These are phyloP conservation scores for Clohesyomyces aquaticus DNA, from an alignment of 495 filamentous ascomycete genomes.

Conservation along the genomic window DNA sequence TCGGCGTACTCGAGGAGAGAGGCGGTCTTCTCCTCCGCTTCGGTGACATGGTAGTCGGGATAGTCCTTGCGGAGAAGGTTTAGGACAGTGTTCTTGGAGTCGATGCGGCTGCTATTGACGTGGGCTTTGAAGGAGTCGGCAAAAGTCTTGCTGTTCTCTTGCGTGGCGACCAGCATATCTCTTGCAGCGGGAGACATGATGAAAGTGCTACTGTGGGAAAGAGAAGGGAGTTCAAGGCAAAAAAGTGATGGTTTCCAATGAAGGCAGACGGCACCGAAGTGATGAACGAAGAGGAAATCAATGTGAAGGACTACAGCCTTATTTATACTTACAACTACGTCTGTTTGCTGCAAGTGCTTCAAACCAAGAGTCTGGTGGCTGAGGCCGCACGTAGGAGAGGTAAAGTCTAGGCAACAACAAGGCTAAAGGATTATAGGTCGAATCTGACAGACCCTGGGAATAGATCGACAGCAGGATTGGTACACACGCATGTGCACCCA, in stretches of 20 bases:
- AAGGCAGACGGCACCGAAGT: background rate
- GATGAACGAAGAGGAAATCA: background rate
- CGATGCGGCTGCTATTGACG: conserved; percentile 9
- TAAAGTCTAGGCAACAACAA: too few relatives aligned
- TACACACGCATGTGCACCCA: too few relatives aligned
- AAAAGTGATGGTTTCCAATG: background rate
- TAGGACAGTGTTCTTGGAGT: conserved; percentile 18
- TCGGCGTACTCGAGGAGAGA: conserved; percentile 42
- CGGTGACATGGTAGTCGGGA: conserved; percentile 40
- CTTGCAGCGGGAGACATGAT: conserved; percentile 20
- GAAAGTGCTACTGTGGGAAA: background rate
- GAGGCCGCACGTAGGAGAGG: too few relatives aligned
- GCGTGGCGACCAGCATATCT: conserved; percentile 7
- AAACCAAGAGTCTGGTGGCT: too few relatives aligned
- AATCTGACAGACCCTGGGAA: too few relatives aligned
- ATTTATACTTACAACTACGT: background rate
- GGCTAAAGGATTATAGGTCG: too few relatives aligned
- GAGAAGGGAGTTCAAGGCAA: background rate
- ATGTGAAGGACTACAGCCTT: background rate
- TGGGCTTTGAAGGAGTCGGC: conserved; percentile 25
- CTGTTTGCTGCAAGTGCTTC: background rate
- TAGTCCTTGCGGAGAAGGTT: conserved; percentile 37
- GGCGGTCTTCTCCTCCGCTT: conserved; percentile 12
- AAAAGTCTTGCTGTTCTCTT: conserved; percentile 5
- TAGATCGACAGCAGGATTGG: too few relatives aligned